These are phyloP conservation scores for Clarkia xantiana DNA, from an alignment of 345 rosid genomes.

Conservation along the genomic window DNA sequence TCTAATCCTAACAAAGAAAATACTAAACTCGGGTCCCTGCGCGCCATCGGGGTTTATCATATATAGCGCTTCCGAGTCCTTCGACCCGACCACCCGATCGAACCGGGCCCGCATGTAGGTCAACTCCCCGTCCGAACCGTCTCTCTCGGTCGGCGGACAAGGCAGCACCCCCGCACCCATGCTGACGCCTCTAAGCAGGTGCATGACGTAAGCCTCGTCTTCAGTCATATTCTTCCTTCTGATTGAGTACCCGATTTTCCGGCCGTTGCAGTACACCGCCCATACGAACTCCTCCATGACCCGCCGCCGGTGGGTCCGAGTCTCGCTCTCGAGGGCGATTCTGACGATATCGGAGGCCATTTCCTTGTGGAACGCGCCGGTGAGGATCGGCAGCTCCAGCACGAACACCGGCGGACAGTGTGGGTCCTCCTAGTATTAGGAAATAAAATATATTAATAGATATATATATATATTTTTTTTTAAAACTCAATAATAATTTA, in stretches of 20 bases:
- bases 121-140: slow-evolving; percentile 38
- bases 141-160: slow-evolving; percentile 26
- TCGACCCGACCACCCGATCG: slow-evolving; percentile 76
- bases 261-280: slow-evolving; percentile 85
- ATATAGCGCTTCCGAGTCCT: slow-evolving; percentile 80
- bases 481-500: no score
- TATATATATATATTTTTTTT: no score
- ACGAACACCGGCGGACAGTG: slow-evolving; percentile 66
- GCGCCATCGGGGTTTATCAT: slow-evolving; percentile 96
- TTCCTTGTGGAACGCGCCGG: slow-evolving; percentile 61
- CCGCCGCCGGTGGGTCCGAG: slow-evolving; percentile 59
- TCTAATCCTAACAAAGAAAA: slow-evolving; percentile 59
- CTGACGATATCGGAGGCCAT: slow-evolving; percentile 84
- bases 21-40: slow-evolving; percentile 73
- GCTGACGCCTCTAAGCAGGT: slow-evolving; percentile 69
- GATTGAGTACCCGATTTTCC: slow-evolving; percentile 74
- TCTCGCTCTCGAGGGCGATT: slow-evolving; percentile 82
- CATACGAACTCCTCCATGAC: slow-evolving; percentile 83
- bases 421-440: slow-evolving; percentile 94
- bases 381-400: slow-evolving; percentile 75
- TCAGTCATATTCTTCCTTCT: slow-evolving; percentile 77
- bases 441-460: no score
- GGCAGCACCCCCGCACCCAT: slow-evolving; percentile 99
- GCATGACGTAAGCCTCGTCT: slow-evolving; percentile 80
- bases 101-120: slow-evolving; percentile 88